Evolutionary conservation across 495 filamentous ascomycete species (phyloP).

Genomic region (Annulohypoxylon maeteangense): DNA sequence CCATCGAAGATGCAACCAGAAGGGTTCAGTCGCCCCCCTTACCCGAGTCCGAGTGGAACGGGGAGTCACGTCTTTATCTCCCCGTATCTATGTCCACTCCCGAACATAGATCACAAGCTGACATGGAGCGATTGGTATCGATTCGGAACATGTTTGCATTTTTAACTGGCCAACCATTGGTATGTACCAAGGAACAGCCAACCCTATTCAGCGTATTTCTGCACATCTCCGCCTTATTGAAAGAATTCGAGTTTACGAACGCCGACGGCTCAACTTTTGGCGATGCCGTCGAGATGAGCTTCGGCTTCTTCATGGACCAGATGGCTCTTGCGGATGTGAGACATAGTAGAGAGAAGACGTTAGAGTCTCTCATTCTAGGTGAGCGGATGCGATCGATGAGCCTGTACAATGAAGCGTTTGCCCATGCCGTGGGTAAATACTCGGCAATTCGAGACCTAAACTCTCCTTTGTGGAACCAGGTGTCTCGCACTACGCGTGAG

Average conservation of each 20-base stretch:
- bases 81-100: constrained; percentile 58
- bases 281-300: constrained; percentile 76
- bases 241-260: constrained; percentile 81
- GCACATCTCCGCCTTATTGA: constrained; percentile 72
- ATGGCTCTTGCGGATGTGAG: constrained; percentile 82
- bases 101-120: constrained; percentile 59
- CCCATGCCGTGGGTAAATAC: constrained; percentile 92
- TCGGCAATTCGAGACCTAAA: constrained; percentile 74
- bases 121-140: constrained; percentile 75
- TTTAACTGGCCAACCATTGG: constrained; percentile 79
- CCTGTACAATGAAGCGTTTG: constrained; percentile 90
- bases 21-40: constrained; percentile 52
- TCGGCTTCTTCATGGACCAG: constrained; percentile 80
- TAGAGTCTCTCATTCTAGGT: constrained; percentile 87
- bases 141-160: constrained; percentile 94
- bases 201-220: constrained; percentile 80
- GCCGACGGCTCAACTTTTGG: constrained; percentile 84
- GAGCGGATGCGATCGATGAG: constrained; percentile 84
- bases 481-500: constrained; percentile 76
- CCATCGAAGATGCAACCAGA: constrained; percentile 55
- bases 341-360: constrained; percentile 84
- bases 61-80: constrained; percentile 77
- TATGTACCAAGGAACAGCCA: constrained; percentile 74
- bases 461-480: constrained; percentile 72
- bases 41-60: constrained; percentile 50